phyloP scores from a whole-genome alignment of 2,329 filamentous ascomycete species.

The Onygenales sp. region DNA sequence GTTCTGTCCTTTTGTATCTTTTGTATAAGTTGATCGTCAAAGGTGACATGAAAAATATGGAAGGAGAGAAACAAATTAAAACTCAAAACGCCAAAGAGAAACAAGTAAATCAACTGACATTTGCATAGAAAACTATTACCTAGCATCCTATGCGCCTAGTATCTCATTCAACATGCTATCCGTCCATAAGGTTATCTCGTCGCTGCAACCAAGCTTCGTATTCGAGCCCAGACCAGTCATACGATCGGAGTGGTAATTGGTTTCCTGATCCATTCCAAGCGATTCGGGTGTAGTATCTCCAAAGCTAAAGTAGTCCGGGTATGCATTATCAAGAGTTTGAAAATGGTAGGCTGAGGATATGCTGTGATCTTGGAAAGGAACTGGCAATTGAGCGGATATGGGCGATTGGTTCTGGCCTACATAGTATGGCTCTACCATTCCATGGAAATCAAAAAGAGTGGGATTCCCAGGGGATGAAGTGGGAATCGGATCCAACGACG shows the following conservation, averaged over 20 bases:
- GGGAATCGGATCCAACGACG: background rate
- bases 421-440: background rate
- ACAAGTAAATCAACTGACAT: background rate
- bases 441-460: background rate
- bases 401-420: background rate
- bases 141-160: background rate
- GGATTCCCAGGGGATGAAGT: background rate
- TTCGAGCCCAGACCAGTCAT: background rate
- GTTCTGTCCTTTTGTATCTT: too few relatives aligned
- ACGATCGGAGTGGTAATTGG: background rate
- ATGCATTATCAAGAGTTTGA: background rate
- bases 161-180: background rate
- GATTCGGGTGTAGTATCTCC: background rate
- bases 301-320: background rate
- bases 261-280: background rate
- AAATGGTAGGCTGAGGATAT: background rate
- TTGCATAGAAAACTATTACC: background rate
- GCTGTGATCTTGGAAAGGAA: background rate
- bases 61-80: too few relatives aligned
- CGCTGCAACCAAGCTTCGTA: background rate
- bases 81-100: background rate
- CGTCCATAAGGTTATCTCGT: background rate
- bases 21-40: too few relatives aligned
- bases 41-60: too few relatives aligned
- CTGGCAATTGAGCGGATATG: background rate